Percentiles rank a stretch among this genome's conserved stretches.
Conservation (phyloP, 768 basidiomycete genomes). For the Phylloporus rhodoxanthus region DNA sequence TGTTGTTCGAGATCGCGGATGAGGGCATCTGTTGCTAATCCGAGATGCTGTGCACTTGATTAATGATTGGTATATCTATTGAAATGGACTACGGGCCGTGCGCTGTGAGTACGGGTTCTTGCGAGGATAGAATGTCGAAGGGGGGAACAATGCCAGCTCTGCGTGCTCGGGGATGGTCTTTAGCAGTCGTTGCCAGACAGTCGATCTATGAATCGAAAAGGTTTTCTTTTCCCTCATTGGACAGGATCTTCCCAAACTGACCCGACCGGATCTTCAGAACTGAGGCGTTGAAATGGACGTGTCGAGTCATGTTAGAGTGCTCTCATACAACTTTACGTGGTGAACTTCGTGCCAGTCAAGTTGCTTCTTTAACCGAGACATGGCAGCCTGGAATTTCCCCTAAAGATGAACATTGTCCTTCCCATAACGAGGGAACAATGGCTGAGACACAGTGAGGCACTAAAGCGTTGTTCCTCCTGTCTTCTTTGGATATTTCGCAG, state of each 20-base stretch:
- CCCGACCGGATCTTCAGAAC: conserved; percentile 22
- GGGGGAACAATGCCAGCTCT: too few relatives aligned
- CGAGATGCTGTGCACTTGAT: conserved; percentile 3
- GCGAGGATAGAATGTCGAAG: too few relatives aligned
- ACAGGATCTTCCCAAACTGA: conserved; percentile 14
- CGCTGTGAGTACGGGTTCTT: not conserved
- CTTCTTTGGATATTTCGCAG: conserved; percentile 8
- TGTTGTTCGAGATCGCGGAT: conserved; percentile 11
- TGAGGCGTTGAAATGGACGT: conserved; percentile 7
- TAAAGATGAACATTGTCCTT: conserved; percentile 25
- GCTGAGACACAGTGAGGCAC: conserved; percentile 14
- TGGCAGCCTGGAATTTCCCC: conserved; percentile 10
- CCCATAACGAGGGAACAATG: conserved; percentile 30
- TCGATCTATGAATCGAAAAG: not conserved
- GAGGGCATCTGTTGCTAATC: not conserved
- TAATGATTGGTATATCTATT: not conserved
- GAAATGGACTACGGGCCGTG: too few relatives aligned
- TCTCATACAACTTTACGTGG: conserved; percentile 17
- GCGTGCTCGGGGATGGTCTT: too few relatives aligned
- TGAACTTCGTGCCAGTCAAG: conserved; percentile 12
- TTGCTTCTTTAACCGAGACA: conserved; percentile 19
- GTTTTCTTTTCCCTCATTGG: conserved; percentile 13
- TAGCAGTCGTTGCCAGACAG: not conserved
- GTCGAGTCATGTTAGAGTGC: conserved; percentile 2
- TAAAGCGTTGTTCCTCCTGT: not conserved